Conservation (phyloP, 768 basidiomycete species). For the Xanthoconium purpureum region DNA sequence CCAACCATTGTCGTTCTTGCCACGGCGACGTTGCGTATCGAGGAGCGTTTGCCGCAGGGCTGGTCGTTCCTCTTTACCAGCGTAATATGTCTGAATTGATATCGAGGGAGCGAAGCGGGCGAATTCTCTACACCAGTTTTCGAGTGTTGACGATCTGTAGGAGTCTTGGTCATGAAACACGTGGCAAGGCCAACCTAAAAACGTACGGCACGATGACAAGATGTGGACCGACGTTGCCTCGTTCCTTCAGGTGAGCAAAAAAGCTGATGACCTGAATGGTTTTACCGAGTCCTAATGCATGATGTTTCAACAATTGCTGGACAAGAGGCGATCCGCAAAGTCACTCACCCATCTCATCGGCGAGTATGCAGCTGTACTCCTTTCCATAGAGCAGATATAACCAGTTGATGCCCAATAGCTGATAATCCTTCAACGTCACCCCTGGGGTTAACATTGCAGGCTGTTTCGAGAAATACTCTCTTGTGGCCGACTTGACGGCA, state of each 20-base stretch:
- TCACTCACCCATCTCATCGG: constrained; percentile 95
- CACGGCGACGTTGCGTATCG: constrained; percentile 51
- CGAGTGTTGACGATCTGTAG: constrained; percentile 85
- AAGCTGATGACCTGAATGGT: constrained; percentile 99
- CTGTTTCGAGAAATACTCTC: constrained; percentile 72
- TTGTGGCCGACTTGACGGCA: constrained; percentile 42
- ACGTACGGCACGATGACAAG: constrained; percentile 93
- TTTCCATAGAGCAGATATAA: constrained; percentile 80
- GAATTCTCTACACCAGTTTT: constrained; percentile 99
- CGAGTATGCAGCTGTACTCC: constrained; percentile 88
- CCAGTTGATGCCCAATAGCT: constrained; percentile 98
- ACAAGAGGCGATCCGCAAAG: neutral
- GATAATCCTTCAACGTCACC: constrained; percentile 91
- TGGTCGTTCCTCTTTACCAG: constrained; percentile 81
- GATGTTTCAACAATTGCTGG: neutral
- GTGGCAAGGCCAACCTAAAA: neutral
- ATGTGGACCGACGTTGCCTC: constrained; percentile 78
- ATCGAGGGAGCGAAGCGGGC: constrained; percentile 84
- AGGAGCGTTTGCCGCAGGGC: constrained; percentile 68
- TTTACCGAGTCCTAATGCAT: constrained; percentile 82
- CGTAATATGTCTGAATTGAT: constrained; percentile 89
- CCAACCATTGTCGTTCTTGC: constrained; percentile 60
- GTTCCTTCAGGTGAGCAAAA: constrained; percentile 83
- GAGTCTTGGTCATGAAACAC: constrained; percentile 6
- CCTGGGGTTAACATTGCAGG: constrained; percentile 64